Evolutionary conservation across 768 basidiomycete species (phyloP), one percentile per base, ranked within the genome.

Genomic region (Boletus reticulatus): DNA sequence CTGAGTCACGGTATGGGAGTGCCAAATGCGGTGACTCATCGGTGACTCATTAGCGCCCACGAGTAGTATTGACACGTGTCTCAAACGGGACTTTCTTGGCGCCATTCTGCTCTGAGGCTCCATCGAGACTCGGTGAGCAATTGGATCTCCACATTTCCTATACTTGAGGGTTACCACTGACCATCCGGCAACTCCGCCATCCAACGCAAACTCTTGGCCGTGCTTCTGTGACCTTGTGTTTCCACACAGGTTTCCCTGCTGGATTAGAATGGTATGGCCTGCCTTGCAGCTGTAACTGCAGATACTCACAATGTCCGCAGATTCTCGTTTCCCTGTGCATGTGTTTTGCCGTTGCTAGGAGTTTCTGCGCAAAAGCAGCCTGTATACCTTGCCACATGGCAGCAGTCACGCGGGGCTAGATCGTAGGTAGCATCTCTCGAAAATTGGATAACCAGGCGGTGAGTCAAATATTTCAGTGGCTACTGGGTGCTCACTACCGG

Each of bases 261-360:
- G 22, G 11, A 39, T 39, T 22, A 34, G 36, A 37, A 36, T 14
- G 10, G 19, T 46, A 34, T 24, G 19, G 19, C 52, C 45, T 29
- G 43, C 60, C 24, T 19, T n/a, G 17, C 16, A 17, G 17, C 14
- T 2, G 20, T 41, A 22, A 31, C n/a, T 20, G n/a, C 13, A 38
- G 32, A 32, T 46, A 43, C 47, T 52, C 52, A 29, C 13, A 41
- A 50, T 52, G 13, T 20, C 62, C 58, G 36, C 62, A 44, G 46
- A 56, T 42, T 39, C 10, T 31, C 39, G 13, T 29, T 11, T 13
- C 16, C 12, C 17, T 16, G 8, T n/a, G 3, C n/a, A 13, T 45
- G 27, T 27, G 31, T 34, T 14, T 17, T 44, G 31, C 29, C 20
- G 20, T 29, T 42, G 50, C 50, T 43, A 44, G 46, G 52, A 29